Evolutionary conservation across 2,329 filamentous ascomycete species (phyloP), one percentile per base, ranked within the genome.

Genomic region (Paracoccidioides brasiliensis): DNA sequence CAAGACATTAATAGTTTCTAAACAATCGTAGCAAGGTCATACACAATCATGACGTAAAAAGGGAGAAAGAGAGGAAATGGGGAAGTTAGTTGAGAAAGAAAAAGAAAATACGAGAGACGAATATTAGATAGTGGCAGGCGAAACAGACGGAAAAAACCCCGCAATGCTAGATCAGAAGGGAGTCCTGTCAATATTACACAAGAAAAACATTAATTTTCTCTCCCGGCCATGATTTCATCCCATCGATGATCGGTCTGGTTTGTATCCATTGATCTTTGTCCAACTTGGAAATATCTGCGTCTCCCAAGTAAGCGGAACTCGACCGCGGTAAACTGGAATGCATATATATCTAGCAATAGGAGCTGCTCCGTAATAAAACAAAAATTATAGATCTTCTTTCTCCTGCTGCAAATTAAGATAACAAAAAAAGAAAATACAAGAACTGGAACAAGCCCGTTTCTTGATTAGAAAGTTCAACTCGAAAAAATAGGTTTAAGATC

Each of bases 11-110:
- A 41, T 14, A 3, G 46, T 33, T 30, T 40, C 46, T 50, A 50
- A 38, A 14, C 33, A 33, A 35, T 50, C 33, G 35, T 54, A 53
- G 32, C 52, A 55, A 54, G 50, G 35, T 58, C 54, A 54, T 54
- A 58, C 57, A 55, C 45, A 56, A 56, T 56, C 28, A 45, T 35
- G 41, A 41, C 32, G 14, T 56, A 30, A 44, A n/a, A 50, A 15
- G 28, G 4, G 28, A 49, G 14, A 33, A n/a, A 40, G 38, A 22
- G 38, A 5, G 14, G 42, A n/a, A 9, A 49, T 42, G 41, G 15
- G 43, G 9, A 55, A 55, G 42, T 49, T 48, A 43, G 46, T 49
- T 54, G 35, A 42, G 35, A 54, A 10, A 30, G 3, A 40, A 37
- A 48, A 48, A 35, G 48, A 49, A 41, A 10, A 41, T 55, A 30